These are phyloP conservation scores for Pilatotrama ljubarskyi DNA, from an alignment of 768 basidiomycete species.

Conservation along the genomic window DNA sequence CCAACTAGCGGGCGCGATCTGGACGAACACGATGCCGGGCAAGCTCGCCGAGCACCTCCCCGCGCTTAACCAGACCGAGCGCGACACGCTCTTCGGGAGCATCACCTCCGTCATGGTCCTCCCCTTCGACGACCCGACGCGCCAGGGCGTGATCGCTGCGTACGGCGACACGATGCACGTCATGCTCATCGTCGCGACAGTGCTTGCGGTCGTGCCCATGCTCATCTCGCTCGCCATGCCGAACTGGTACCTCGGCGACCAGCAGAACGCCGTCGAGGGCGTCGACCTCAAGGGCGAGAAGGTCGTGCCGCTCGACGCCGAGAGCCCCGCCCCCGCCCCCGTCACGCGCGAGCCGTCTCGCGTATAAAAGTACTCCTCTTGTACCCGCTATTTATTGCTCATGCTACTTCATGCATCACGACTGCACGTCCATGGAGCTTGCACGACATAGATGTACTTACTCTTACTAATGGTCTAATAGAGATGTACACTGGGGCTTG, in stretches of 20 bases:
- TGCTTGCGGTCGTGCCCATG: slow-evolving; percentile 56
- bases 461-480: too few species aligned
- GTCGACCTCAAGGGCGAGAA: slow-evolving; percentile 23
- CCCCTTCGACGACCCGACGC: slow-evolving; percentile 54
- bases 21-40: slow-evolving; percentile 65
- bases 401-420: too few species aligned
- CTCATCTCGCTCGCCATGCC: slow-evolving; percentile 58
- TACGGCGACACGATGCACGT: slow-evolving; percentile 32
- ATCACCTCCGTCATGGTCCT: slow-evolving; percentile 51
- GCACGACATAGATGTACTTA: background rate
- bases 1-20: slow-evolving; percentile 62
- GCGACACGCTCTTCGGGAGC: slow-evolving; percentile 52
- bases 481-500: too few species aligned
- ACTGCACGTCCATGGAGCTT: too few species aligned
- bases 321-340: too few species aligned
- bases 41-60: slow-evolving; percentile 59
- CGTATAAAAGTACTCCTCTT: background rate
- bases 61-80: slow-evolving; percentile 42
- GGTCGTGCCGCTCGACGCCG: slow-evolving; percentile 2
- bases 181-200: slow-evolving; percentile 36
- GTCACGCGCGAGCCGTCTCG: background rate
- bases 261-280: slow-evolving; percentile 66
- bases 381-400: too few species aligned
- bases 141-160: slow-evolving; percentile 39
- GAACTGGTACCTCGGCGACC: slow-evolving; percentile 65